Evolutionary conservation across 2,329 filamentous ascomycete genomes (phyloP).

Genomic region (Claviceps sp.): DNA sequence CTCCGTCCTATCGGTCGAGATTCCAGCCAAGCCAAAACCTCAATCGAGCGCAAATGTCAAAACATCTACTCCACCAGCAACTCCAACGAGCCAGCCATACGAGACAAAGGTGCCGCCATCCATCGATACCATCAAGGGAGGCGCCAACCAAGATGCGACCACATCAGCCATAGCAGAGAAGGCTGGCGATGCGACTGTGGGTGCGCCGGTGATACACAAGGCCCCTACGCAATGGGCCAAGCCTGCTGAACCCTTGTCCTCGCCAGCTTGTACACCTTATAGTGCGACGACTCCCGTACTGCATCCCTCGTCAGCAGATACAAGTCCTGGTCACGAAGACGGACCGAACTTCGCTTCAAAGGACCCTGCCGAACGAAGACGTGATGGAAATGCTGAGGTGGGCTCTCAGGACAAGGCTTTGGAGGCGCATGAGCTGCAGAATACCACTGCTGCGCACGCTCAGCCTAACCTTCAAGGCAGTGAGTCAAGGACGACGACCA

Average conservation of each 20-base stretch:
- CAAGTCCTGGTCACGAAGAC: constrained; percentile 58
- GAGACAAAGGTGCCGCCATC: not conserved
- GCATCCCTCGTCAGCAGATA: constrained; percentile 56
- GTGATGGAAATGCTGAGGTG: constrained; percentile 20
- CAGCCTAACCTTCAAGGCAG: constrained; percentile 28
- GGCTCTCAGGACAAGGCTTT: not conserved
- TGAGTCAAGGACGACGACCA: constrained; percentile 14
- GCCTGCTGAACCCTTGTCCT: constrained; percentile 33
- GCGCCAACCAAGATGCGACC: not conserved
- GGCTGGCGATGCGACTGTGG: not conserved
- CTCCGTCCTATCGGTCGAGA: not conserved
- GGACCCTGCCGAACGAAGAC: constrained; percentile 28
- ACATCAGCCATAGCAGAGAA: not conserved
- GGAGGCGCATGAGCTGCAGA: constrained; percentile 2
- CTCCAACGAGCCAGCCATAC: not conserved
- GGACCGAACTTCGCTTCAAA: constrained; percentile 36
- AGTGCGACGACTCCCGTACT: constrained; percentile 61
- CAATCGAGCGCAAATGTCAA: not conserved
- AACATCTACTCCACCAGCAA: not conserved
- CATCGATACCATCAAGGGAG: not conserved
- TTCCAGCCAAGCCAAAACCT: not conserved
- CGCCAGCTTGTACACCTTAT: constrained; percentile 54
- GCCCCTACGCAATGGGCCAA: constrained; percentile 22
- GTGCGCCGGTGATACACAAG: constrained; percentile 17
- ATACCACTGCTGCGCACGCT: constrained; percentile 24